Evolutionary conservation across 2,329 filamentous ascomycete species (phyloP), one percentile per base, ranked within the genome.

Genomic region (Epichloe uncinata): DNA sequence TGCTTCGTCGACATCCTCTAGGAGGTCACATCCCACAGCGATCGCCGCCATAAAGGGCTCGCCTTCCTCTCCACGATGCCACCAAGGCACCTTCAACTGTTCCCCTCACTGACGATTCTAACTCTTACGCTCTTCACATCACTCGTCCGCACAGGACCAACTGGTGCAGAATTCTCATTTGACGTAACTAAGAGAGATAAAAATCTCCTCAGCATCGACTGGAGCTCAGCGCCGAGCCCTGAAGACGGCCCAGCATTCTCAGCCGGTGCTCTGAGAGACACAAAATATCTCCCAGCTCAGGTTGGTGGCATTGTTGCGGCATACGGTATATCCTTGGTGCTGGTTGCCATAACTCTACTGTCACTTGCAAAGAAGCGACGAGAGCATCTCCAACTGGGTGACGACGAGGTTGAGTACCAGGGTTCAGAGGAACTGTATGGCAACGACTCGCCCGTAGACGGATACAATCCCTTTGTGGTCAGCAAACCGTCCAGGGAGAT

Each of bases 241-340:
- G 74, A 80, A 64, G 69, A 81, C 66, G 79, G 78, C 7, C 77
- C 82, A 51, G 70, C 77, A 8, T 63, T 81, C 42, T 81, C 81
- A 40, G 72, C 73, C 50, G 67, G 73, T 58, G 78, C 82, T 37
- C 65, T 79, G 45, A 72, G 80, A 58, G 74, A 89, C 63, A 70
- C 70, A 55, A 68, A 74, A 16, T 79, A 84, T 50, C 78, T 96
- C 20, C 87, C 89, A 16, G 82, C 81, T 52, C 84, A 96, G 66
- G 82, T 96, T 57, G 84, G 85, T 55, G 87, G 83, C 56, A 85
- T 97, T 53, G 76, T 91, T 52, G 88, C 83, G 53, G 83, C 86
- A 52, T 96, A 96, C 78, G 75, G 90, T 52, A 66, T 87, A 53
- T 86, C 81, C 36, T 75, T 94, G 61, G 73, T 88, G 60, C 66